Percentiles rank a stretch among this genome's conserved stretches.
phyloP scores from a whole-genome alignment of 192 early-diverging fungal species.

The Kappamyces sp. region DNA sequence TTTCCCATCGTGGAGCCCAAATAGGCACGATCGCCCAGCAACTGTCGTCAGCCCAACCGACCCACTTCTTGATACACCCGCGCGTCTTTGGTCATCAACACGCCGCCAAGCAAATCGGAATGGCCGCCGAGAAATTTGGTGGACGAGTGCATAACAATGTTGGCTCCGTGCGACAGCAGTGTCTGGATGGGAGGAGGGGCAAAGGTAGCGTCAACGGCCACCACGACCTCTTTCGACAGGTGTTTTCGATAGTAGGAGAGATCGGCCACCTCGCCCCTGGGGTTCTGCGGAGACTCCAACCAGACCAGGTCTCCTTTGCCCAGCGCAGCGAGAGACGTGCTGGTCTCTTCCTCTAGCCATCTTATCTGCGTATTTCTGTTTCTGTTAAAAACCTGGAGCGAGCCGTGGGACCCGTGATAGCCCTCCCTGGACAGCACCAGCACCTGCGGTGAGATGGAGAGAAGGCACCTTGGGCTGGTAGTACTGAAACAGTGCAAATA shows the following conservation, averaged over 20 bases:
- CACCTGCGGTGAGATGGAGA: too few species aligned
- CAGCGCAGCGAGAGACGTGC: background rate
- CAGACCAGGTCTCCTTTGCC: slow-evolving; percentile 50
- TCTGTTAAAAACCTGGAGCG: slow-evolving; percentile 14
- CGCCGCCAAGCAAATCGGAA: slow-evolving; percentile 61
- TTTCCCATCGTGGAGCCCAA: slow-evolving; percentile 56
- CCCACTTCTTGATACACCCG: slow-evolving; percentile 23
- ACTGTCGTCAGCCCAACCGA: slow-evolving; percentile 10
- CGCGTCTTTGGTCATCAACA: slow-evolving; percentile 43
- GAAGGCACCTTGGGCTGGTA: slow-evolving; percentile 39
- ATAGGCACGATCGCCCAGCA: slow-evolving; percentile 40
- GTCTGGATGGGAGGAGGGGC: slow-evolving; percentile 61
- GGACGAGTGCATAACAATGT: slow-evolving; percentile 61
- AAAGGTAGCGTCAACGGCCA: slow-evolving; percentile 65
- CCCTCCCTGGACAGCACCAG: slow-evolving; percentile 30
- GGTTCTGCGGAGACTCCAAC: slow-evolving; percentile 60
- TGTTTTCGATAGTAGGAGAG: background rate
- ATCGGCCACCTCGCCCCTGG: slow-evolving; percentile 48
- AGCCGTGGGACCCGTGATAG: slow-evolving; percentile 29
- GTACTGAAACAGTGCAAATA: slow-evolving; percentile 48
- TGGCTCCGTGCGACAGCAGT: slow-evolving; percentile 40
- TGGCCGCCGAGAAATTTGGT: slow-evolving; percentile 74
- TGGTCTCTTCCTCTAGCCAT: slow-evolving; percentile 12
- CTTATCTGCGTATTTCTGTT: slow-evolving; percentile 16
- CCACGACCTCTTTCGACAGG: slow-evolving; percentile 39